Evolutionary conservation across 2,329 filamentous ascomycete genomes (phyloP).

Genomic region (Alternaria sp.): DNA sequence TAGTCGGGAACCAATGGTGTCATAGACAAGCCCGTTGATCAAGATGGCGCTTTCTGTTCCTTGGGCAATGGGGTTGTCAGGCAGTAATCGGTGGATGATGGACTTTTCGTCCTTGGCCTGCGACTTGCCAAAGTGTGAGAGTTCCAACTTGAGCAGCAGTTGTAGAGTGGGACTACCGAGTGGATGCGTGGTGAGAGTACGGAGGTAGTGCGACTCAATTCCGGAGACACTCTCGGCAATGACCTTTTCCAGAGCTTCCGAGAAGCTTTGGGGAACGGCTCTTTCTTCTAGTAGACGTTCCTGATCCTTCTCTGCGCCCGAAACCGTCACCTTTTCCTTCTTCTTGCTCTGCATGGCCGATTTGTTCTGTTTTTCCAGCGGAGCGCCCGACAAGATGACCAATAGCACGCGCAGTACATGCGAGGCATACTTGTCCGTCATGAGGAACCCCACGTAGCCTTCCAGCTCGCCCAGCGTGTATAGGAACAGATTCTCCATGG

Average conservation of each 20-base stretch:
- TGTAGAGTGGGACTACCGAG: slow-evolving; percentile 95
- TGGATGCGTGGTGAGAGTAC: slow-evolving; percentile 84
- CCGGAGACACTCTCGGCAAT: slow-evolving; percentile 77
- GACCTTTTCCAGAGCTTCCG: slow-evolving; percentile 78
- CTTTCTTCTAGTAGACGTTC: slow-evolving; percentile 49
- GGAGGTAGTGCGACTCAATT: slow-evolving; percentile 80
- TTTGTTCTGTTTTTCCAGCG: slow-evolving; percentile 71
- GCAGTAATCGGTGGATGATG: slow-evolving; percentile 79
- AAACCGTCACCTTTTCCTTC: slow-evolving; percentile 78
- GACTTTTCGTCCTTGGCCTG: slow-evolving; percentile 71
- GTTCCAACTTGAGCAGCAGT: slow-evolving; percentile 84
- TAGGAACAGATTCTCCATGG: slow-evolving; percentile 87
- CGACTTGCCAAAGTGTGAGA: slow-evolving; percentile 74
- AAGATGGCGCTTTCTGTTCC: slow-evolving; percentile 79
- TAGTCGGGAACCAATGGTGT: slow-evolving; percentile 86
- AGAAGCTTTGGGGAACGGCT: slow-evolving; percentile 80
- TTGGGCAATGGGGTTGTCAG: slow-evolving; percentile 78
- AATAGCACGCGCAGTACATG: slow-evolving; percentile 88
- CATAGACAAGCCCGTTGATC: slow-evolving; percentile 86
- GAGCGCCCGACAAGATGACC: slow-evolving; percentile 82
- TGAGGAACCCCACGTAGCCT: slow-evolving; percentile 78
- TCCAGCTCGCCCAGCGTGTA: slow-evolving; percentile 87
- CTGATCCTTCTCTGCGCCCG: slow-evolving; percentile 61
- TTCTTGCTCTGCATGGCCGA: slow-evolving; percentile 88
- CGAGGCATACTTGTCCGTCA: slow-evolving; percentile 89